These are phyloP conservation scores for Turnera subulata DNA, from an alignment of 345 rosid genomes.

Conservation along the genomic window DNA sequence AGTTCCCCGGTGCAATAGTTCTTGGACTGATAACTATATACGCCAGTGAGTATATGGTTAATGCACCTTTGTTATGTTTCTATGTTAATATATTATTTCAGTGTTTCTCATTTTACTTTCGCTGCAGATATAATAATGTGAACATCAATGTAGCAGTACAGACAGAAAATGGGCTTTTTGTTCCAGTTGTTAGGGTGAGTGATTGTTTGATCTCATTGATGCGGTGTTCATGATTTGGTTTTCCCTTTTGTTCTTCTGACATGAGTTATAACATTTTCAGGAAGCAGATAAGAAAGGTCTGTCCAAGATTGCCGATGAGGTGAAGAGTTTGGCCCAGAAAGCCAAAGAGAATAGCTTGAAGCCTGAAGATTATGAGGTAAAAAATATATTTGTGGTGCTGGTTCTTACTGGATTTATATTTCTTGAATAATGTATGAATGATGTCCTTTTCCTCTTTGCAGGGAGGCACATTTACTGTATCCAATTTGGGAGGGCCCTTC, in stretches of 20 bases:
- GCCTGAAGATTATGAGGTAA: constrained; percentile 95
- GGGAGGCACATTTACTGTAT: constrained; percentile 96
- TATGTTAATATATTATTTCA: constrained; percentile 5
- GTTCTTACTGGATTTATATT: background rate
- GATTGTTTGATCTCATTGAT: background rate
- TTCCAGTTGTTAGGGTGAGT: constrained; percentile 86
- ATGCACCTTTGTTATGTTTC: background rate
- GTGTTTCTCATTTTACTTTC: constrained; percentile 8
- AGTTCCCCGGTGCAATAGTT: constrained; percentile 97
- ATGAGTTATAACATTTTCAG: constrained; percentile 34
- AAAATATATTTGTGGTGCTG: background rate
- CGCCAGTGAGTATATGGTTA: constrained; percentile 69
- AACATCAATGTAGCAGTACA: constrained; percentile 94
- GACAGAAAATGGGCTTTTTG: constrained; percentile 93
- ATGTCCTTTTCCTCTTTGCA: constrained; percentile 29
- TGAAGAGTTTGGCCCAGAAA: constrained; percentile 78
- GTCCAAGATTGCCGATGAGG: constrained; percentile 73
- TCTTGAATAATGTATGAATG: background rate
- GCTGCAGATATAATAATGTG: constrained; percentile 68
- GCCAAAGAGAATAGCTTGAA: constrained; percentile 85
- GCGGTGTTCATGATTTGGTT: background rate
- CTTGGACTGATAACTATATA: constrained; percentile 89
- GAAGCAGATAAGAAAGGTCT: constrained; percentile 95
- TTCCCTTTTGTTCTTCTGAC: background rate
- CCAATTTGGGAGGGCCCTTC: constrained; percentile 98